These are phyloP conservation scores for Globisporangium apiculatum DNA, from an alignment of 352 stramenopile genomes.

Conservation along the genomic window DNA sequence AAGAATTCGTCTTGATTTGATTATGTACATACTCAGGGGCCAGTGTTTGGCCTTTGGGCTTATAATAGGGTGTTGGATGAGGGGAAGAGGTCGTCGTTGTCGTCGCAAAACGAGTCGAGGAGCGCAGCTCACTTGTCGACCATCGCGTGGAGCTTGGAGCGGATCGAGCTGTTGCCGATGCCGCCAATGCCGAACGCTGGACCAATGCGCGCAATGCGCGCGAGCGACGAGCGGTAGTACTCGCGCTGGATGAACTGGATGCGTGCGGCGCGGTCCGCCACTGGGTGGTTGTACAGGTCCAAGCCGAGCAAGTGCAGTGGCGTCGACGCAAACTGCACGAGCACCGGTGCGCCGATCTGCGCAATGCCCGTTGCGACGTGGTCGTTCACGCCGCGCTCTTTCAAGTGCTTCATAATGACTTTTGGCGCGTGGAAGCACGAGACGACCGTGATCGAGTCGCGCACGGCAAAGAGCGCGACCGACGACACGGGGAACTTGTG, in stretches of 20 bases:
- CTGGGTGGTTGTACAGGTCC: slow-evolving; percentile 85
- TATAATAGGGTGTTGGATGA: too few relatives aligned
- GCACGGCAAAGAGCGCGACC: slow-evolving; percentile 77
- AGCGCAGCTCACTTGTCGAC: slow-evolving; percentile 19
- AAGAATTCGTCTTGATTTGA: too few relatives aligned
- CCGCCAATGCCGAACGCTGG: slow-evolving; percentile 87
- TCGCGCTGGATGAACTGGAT: slow-evolving; percentile 67
- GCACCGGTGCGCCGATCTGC: slow-evolving; percentile 76
- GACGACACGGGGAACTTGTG: slow-evolving; percentile 68
- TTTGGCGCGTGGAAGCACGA: slow-evolving; percentile 86
- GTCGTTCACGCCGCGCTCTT: slow-evolving; percentile 38
- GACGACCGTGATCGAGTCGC: slow-evolving; percentile 79
- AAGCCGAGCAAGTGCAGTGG: slow-evolving; percentile 84
- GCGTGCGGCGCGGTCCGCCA: slow-evolving; percentile 23
- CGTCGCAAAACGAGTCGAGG: too few relatives aligned
- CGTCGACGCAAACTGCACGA: slow-evolving; percentile 87
- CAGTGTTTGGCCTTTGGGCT: too few relatives aligned
- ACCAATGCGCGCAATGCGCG: slow-evolving; percentile 82
- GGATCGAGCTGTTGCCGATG: slow-evolving; percentile 79
- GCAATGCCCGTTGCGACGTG: slow-evolving; percentile 41
- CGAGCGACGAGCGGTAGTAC: slow-evolving; percentile 77
- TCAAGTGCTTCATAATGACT: slow-evolving; percentile 57
- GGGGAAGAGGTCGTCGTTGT: too few relatives aligned
- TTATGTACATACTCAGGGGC: too few relatives aligned
- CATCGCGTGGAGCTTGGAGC: slow-evolving; percentile 30